Base-by-base conservation (phyloP, 192 early-diverging fungal species). In the Globomyces pollinis-pini region DNA sequence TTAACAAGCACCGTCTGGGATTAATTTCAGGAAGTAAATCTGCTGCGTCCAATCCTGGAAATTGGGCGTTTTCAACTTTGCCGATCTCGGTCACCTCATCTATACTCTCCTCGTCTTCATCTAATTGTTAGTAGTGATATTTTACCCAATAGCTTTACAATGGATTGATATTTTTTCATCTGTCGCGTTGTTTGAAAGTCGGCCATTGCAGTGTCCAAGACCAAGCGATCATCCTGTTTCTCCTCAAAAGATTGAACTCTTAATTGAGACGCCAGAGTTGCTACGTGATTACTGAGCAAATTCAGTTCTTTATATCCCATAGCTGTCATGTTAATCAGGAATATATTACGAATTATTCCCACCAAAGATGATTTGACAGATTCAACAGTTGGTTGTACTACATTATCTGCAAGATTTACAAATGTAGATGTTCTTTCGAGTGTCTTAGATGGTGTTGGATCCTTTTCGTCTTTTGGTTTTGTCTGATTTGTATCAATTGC, bases 241-340 rank as follows among this genome's bases (percentile, higher is more conserved):
- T 52, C 50, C 50, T 52, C 31, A 16, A 36, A 16, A 16, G 34
- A 52, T 36, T 52, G 21, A 31, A 52, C 20, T 36, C 50, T 31
- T 16, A 52, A 36, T 36, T 52, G 13, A n/a, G 50, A 34, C 15
- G 50, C 34, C 16, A 52, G 13, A 15, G 30, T n/a, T 36, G 50
- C 30, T 5, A 52, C 50, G 26, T 36, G 50, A 11, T 31, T 23
- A 11, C 31, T n/a, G 16, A 52, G 21, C 4, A 34, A 16, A 16
- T 52, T 52, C 50, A 52, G 21, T 16, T 52, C 50, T 16, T 52
- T 11, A 36, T 52, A 20, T 20, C 50, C 50, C 50, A 52, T 52
- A 0, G 50, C 50, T 52, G 8, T 36, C 41, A 42, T 34, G 15
- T n/a, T 39, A 15, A 39, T 31, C 13, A n/a, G 13, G 15, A 5